Conservation (phyloP, 371 early-diverging fungal genomes). For the Lichtheimia hyalospora region DNA sequence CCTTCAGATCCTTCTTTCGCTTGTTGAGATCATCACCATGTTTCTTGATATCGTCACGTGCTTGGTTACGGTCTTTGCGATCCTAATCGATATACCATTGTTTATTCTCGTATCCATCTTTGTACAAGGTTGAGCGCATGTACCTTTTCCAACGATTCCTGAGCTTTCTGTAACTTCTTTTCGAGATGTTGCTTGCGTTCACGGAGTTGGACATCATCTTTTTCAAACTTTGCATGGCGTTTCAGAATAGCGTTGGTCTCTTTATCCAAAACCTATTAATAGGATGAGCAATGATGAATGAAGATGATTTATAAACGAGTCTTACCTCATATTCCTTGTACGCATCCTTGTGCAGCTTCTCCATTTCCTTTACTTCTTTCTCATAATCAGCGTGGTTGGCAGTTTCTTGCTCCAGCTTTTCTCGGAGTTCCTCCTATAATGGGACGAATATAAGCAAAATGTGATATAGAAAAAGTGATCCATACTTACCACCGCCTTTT, state of each 20-base stretch:
- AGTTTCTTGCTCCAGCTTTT: conserved; percentile 45
- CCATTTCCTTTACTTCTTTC: conserved; percentile 59
- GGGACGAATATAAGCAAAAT: not conserved
- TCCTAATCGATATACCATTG: conserved; percentile 31
- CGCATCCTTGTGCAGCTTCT: conserved; percentile 47
- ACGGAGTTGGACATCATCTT: conserved; percentile 74
- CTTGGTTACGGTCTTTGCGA: conserved; percentile 42
- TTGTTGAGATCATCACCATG: conserved; percentile 55
- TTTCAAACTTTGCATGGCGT: conserved; percentile 74
- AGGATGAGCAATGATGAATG: not conserved
- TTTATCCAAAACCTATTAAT: conserved; percentile 48
- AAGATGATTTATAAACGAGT: not conserved
- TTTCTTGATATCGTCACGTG: conserved; percentile 54
- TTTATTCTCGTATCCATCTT: too few species aligned
- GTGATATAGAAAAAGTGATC: not conserved
- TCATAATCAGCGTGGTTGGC: conserved; percentile 25
- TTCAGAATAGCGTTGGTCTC: conserved; percentile 55
- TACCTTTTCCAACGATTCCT: conserved; percentile 63
- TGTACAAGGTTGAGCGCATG: not conserved
- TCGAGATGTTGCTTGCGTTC: conserved; percentile 81
- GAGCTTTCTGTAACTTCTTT: conserved; percentile 70
- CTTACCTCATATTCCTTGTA: conserved; percentile 67
- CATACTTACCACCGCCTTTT: conserved; percentile 45
- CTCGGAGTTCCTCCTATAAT: conserved; percentile 46
- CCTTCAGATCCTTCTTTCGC: conserved; percentile 55